Percentiles rank a stretch among this genome's conserved stretches.
Conservation (phyloP, 768 basidiomycete species). For the Rickenella mellea region DNA sequence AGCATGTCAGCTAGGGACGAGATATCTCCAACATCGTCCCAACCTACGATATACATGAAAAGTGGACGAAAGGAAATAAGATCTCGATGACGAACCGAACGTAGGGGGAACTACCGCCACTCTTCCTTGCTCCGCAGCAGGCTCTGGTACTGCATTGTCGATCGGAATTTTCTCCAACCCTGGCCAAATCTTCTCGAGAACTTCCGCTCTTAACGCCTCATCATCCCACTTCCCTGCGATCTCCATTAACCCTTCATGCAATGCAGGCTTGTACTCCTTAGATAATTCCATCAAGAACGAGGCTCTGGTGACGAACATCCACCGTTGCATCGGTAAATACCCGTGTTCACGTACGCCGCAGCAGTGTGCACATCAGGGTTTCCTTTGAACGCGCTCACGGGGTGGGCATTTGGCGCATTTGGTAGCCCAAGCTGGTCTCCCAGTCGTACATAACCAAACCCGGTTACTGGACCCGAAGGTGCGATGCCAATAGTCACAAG, state of each 20-base stretch:
- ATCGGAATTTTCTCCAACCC: conserved; percentile 78
- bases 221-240: conserved; percentile 70
- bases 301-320: conserved; percentile 86
- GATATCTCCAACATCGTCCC: conserved; percentile 91
- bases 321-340: conserved; percentile 86
- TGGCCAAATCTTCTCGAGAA: conserved; percentile 66
- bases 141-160: conserved; percentile 83
- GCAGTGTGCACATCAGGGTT: conserved; percentile 86
- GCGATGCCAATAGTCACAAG: conserved; percentile 88
- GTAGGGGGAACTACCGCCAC: conserved; percentile 88
- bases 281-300: conserved; percentile 61
- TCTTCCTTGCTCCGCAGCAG: conserved; percentile 65
- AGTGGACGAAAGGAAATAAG: too few species aligned
- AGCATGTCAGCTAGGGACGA: conserved; percentile 79
- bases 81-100: too few species aligned
- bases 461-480: conserved; percentile 82
- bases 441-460: conserved; percentile 79
- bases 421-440: conserved; percentile 61
- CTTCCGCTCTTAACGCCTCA: conserved; percentile 40
- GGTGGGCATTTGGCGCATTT: conserved; percentile 73
- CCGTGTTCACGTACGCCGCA: conserved; percentile 77
- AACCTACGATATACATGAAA: too few species aligned
- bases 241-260: conserved; percentile 54
- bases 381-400: conserved; percentile 83
- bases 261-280: conserved; percentile 64